Percentiles rank a stretch among this genome's conserved stretches.
phyloP scores from a whole-genome alignment of 345 rosid genomes.

The Linum trigynum region DNA sequence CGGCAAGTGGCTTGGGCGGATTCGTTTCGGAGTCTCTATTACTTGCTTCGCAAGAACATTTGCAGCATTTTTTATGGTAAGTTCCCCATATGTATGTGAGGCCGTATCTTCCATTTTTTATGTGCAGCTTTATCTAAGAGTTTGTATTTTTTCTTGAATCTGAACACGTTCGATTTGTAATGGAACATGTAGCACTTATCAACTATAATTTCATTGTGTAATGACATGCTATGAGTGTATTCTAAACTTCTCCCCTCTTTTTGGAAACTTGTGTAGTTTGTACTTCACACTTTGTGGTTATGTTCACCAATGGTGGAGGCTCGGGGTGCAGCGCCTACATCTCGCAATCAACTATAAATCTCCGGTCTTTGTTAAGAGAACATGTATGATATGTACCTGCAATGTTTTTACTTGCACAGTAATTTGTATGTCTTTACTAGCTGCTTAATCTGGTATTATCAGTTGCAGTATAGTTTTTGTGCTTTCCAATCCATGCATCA shows the following conservation, averaged over 20 bases:
- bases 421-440: neutral
- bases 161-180: too few species aligned
- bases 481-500: too few species aligned
- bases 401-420: neutral
- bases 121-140: constrained; percentile 5
- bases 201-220: neutral
- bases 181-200: neutral
- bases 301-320: constrained; percentile 51
- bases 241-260: constrained; percentile 4
- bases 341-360: constrained; percentile 70
- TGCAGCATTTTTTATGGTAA: constrained; percentile 85
- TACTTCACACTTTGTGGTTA: constrained; percentile 79
- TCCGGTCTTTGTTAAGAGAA: constrained; percentile 68
- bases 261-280: constrained; percentile 44
- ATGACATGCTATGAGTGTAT: neutral
- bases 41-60: constrained; percentile 61
- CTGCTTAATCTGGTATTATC: neutral
- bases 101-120: neutral
- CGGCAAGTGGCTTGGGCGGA: constrained; percentile 78
- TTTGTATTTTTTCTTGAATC: neutral
- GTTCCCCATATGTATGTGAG: neutral
- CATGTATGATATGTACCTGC: constrained; percentile 48
- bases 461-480: neutral
- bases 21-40: constrained; percentile 80
- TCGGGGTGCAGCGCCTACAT: constrained; percentile 65